Conservation (phyloP, 2,329 filamentous ascomycete species). For the Aureobasidium sp. region DNA sequence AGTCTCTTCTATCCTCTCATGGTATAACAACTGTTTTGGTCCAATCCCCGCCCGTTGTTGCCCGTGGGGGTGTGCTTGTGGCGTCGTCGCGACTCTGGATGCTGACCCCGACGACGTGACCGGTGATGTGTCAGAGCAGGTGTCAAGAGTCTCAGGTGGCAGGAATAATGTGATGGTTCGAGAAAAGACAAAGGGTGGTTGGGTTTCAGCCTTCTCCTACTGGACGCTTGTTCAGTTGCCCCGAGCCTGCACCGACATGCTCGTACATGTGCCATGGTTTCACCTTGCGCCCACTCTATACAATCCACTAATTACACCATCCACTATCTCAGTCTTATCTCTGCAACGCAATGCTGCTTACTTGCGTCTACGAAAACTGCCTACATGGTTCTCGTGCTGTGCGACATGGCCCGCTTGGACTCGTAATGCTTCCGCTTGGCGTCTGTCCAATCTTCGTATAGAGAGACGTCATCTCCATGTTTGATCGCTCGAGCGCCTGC, state of each 20-base stretch:
- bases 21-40: neutral
- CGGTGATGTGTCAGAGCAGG: neutral
- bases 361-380: neutral
- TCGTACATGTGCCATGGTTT: conserved; percentile 4
- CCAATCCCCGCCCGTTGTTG: conserved; percentile 9
- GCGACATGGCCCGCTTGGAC: neutral
- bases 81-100: conserved; percentile 3
- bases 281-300: neutral
- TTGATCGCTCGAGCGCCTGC: neutral
- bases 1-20: conserved; percentile 11
- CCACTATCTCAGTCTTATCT: conserved; percentile 1
- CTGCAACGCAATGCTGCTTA: neutral
- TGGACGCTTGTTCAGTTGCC: neutral
- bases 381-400: neutral
- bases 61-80: neutral
- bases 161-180: conserved; percentile 5
- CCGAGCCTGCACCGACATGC: neutral
- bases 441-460: neutral
- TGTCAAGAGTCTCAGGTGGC: conserved; percentile 1
- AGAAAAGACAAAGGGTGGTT: neutral
- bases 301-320: neutral
- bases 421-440: conserved; percentile 9
- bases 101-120: neutral
- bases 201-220: conserved; percentile 1
- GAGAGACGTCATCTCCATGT: neutral